phyloP scores from a whole-genome alignment of 1,284 basidiomycete species.

The Trametes pubescens region DNA sequence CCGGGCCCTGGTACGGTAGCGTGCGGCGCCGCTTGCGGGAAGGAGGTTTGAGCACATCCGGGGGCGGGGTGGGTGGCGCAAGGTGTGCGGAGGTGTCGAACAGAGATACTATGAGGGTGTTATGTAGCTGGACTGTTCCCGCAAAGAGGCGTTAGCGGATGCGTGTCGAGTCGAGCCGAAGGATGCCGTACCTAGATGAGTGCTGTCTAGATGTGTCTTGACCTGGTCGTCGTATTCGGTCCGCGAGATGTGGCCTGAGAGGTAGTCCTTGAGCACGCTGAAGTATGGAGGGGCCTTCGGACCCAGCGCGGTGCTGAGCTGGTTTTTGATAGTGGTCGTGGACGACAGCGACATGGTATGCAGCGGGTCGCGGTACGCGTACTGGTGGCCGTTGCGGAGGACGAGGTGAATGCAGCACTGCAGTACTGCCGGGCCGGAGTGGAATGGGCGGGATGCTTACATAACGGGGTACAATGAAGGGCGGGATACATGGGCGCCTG shows the following conservation, averaged over 20 bases:
- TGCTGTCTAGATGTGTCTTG: conserved; percentile 67
- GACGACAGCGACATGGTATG: conserved; percentile 76
- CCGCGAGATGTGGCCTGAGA: conserved; percentile 73
- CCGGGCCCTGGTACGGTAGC: conserved; percentile 73
- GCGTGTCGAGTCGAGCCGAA: not conserved
- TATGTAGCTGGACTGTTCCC: conserved; percentile 74
- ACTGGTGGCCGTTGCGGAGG: not conserved
- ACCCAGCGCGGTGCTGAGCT: conserved; percentile 69
- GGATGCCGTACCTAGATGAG: conserved; percentile 59
- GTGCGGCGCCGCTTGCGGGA: conserved; percentile 75
- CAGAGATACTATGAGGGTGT: conserved; percentile 80
- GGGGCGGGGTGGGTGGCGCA: conserved; percentile 68
- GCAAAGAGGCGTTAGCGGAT: conserved; percentile 3
- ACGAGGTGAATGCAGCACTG: not conserved
- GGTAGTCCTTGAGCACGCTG: conserved; percentile 66
- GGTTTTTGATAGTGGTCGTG: conserved; percentile 76
- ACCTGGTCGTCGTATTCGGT: conserved; percentile 78
- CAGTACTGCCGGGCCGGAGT: not conserved
- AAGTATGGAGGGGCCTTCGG: conserved; percentile 69
- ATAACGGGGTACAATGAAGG: conserved; percentile 6
- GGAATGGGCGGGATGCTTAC: not conserved
- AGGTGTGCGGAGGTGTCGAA: conserved; percentile 80
- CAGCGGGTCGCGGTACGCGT: not conserved
- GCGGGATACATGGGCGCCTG: conserved; percentile 8
- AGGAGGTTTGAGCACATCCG: conserved; percentile 66